A percentile compares a stretch with the other conserved stretches of the same genome.
These are phyloP conservation scores for Trypanosoma lewisi DNA, from an alignment of 208 protist genomes.

Conservation along the genomic window DNA sequence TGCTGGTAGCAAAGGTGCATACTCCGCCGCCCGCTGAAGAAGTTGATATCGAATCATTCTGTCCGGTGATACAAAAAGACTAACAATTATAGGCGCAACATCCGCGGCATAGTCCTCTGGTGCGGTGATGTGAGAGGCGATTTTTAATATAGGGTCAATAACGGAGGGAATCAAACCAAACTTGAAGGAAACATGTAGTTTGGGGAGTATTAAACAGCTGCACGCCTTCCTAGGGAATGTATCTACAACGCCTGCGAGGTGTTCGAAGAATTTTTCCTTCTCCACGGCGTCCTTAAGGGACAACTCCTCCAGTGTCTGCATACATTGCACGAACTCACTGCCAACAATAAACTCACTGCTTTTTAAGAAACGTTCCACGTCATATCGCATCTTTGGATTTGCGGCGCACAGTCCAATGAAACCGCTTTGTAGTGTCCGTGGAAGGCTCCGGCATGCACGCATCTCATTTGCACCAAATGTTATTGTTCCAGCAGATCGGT, in stretches of 20 bases:
- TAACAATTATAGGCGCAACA: conserved; percentile 58
- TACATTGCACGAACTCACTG: conserved; percentile 60
- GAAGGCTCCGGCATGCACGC: conserved; percentile 36
- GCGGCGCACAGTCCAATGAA: conserved; percentile 47
- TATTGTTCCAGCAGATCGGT: background rate
- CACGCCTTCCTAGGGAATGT: conserved; percentile 61
- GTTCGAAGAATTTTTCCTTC: conserved; percentile 55
- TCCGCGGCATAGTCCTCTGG: conserved; percentile 50
- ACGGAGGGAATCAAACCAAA: conserved; percentile 39
- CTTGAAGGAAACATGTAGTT: conserved; percentile 50
- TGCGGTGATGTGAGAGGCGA: conserved; percentile 37
- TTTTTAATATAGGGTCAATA: conserved; percentile 57
- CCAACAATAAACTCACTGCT: conserved; percentile 54
- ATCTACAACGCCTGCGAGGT: conserved; percentile 39
- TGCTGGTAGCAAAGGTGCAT: conserved; percentile 40
- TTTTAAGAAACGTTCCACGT: conserved; percentile 46
- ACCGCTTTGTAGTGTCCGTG: conserved; percentile 41
- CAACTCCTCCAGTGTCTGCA: conserved; percentile 60
- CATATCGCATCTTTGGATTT: conserved; percentile 47
- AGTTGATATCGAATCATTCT: conserved; percentile 63
- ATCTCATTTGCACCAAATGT: conserved; percentile 26
- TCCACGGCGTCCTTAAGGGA: conserved; percentile 58
- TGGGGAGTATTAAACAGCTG: conserved; percentile 56
- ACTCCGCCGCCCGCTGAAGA: conserved; percentile 48
- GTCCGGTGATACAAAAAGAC: conserved; percentile 59